A percentile compares a stretch with the other conserved stretches of the same genome.
These are phyloP conservation scores for Platanthera guangdongensis DNA, from an alignment of 106 monocot genomes.

Conservation along the genomic window DNA sequence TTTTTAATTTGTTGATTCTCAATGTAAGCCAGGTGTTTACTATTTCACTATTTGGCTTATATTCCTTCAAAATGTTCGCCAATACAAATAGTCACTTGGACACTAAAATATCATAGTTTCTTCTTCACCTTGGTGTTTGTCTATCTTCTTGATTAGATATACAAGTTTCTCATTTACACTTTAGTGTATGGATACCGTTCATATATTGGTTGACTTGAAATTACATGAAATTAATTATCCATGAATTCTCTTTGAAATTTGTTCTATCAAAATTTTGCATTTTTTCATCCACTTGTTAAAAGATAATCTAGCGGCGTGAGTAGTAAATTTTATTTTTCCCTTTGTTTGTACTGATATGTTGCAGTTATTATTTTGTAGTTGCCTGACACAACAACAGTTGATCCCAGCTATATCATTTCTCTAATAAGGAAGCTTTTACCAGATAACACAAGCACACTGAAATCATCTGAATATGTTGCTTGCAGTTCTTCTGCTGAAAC, in stretches of 20 bases:
- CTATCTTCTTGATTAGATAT: not conserved
- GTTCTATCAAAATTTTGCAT: not conserved
- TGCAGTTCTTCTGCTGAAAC: conserved; percentile 1
- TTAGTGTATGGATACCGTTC: not conserved
- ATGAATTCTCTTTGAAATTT: not conserved
- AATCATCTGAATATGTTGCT: conserved; percentile 8
- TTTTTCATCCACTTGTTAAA: not conserved
- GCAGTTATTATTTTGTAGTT: conserved; percentile 27
- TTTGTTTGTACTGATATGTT: conserved; percentile 2
- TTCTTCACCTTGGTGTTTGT: not conserved
- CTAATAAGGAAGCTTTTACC: conserved; percentile 78
- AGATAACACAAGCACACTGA: conserved; percentile 16
- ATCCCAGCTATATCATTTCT: conserved; percentile 94
- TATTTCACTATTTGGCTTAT: not conserved
- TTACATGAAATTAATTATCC: not conserved
- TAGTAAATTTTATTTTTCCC: not conserved
- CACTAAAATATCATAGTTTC: not conserved
- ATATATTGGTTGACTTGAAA: not conserved
- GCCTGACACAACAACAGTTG: conserved; percentile 60
- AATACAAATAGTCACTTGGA: not conserved
- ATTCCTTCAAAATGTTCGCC: not conserved
- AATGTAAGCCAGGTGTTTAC: not conserved
- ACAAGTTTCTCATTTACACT: not conserved
- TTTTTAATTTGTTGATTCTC: not conserved
- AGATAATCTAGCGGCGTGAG: too few relatives aligned